A percentile compares a stretch with the other conserved stretches of the same genome.
phyloP scores from a whole-genome alignment of 345 rosid species.

The Salix udensis region DNA sequence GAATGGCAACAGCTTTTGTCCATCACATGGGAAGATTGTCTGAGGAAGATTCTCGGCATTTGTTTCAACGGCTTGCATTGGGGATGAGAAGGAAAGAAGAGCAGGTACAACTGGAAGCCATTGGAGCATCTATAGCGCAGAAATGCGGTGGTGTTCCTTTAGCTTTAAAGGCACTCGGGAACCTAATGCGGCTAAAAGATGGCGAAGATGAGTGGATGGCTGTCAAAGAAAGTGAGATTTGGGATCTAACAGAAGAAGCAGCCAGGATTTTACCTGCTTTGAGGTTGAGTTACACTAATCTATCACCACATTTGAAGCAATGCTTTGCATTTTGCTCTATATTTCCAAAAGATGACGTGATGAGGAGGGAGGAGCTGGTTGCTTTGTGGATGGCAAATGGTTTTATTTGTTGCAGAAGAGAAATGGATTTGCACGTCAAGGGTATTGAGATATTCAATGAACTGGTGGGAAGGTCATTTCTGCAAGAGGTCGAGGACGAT shows the following conservation, averaged over 20 bases:
- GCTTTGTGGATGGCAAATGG: conserved; percentile 33
- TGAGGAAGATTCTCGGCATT: not conserved
- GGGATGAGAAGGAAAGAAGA: not conserved
- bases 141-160: conserved; percentile 20
- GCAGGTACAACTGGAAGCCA: not conserved
- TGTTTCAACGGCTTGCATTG: conserved; percentile 8
- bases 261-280: not conserved
- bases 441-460: conserved; percentile 18
- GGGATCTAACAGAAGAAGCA: conserved; percentile 7
- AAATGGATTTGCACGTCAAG: not conserved
- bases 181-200: conserved; percentile 3
- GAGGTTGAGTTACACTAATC: conserved; percentile 7
- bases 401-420: not conserved
- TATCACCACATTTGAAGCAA: not conserved
- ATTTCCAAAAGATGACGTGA: not conserved
- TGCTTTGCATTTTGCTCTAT: conserved; percentile 8
- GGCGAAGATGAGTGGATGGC: conserved; percentile 6
- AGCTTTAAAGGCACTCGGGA: conserved; percentile 11
- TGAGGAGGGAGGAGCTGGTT: not conserved
- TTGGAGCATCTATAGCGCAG: not conserved
- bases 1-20: not conserved
- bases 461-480: conserved; percentile 16
- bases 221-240: conserved; percentile 8
- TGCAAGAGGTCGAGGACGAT: conserved; percentile 2
- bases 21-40: not conserved